phyloP scores from a whole-genome alignment of 1,284 basidiomycete species.

The Afroboletus lepidellus region DNA sequence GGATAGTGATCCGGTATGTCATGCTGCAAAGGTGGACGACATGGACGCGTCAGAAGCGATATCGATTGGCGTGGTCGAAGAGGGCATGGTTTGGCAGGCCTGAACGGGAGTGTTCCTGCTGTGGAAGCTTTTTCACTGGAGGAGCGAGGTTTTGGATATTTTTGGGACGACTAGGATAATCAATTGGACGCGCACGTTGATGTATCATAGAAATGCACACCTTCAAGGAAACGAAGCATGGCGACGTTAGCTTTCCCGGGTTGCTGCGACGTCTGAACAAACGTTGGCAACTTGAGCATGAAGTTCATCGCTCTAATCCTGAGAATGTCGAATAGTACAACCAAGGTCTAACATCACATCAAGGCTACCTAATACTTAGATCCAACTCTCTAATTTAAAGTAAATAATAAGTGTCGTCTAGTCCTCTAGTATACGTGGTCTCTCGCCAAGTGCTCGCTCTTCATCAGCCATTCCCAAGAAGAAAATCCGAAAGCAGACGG shows the following conservation, averaged over 20 bases:
- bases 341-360: too few species aligned
- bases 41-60: not conserved
- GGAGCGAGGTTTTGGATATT: too few species aligned
- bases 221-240: too few species aligned
- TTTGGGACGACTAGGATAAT: too few species aligned
- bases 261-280: too few species aligned
- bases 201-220: too few species aligned
- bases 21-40: not conserved
- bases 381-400: slow-evolving; percentile 1
- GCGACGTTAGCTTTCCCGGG: too few species aligned
- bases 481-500: slow-evolving; percentile 24
- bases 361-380: not conserved
- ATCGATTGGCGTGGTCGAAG: not conserved
- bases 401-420: slow-evolving; percentile 5
- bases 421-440: not conserved
- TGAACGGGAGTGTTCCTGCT: not conserved
- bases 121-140: too few species aligned
- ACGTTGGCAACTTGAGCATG: too few species aligned
- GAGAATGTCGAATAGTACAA: too few species aligned
- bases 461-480: slow-evolving; percentile 16
- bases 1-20: not conserved
- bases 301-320: too few species aligned
- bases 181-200: too few species aligned
- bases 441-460: slow-evolving; percentile 8
- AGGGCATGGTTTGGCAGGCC: not conserved